Base-by-base conservation (phyloP, 2,329 filamentous ascomycete species). In the Calonectria multiphialidica region DNA sequence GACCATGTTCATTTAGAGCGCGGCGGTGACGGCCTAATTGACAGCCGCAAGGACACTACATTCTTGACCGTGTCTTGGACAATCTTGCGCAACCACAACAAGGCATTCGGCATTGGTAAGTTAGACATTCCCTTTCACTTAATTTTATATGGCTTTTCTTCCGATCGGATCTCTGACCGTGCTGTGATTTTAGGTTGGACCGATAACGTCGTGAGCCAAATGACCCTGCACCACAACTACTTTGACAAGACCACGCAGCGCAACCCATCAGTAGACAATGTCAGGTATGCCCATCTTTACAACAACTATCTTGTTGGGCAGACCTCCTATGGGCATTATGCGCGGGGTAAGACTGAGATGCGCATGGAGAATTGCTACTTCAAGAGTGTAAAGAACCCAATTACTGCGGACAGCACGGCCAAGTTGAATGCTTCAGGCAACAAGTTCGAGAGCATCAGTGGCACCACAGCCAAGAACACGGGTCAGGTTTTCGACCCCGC, bases 341-440 rank as follows among this genome's bases (percentile, higher is more conserved):
- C 76, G 13, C 75, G 77, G 10, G 78, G 77, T 13, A 68, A 49
- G 40, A 79, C 77, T 9, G 71, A 77, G 62, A 75, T 75, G 70
- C 73, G 74, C 40, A 72, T 80, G n/a, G 78, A 80, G 72, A 79
- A 80, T 71, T 74, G 74, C 68, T 78, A 74, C 72, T 80, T 80
- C 30, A 72, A 77, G 21, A 65, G 76, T n/a, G 71, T 72, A 62
- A 71, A 75, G 47, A 73, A 78, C 69, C 73, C 77, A 37, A 74
- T 80, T 28, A 71, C 61, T 0, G 49, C 44, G 3, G 69, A 74
- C 16, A 47, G 50, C n/a, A 68, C 63, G 2, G 73, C 73, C 25
- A 75, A 72, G 66, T 35, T 75, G 47, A 50, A 50, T 33, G 37
- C 68, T n/a, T 63, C 66, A 1, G 73, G 73, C 16, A 74, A 64